phyloP scores from a whole-genome alignment of 2,329 filamentous ascomycete genomes.

The Hypoxylon sp. region DNA sequence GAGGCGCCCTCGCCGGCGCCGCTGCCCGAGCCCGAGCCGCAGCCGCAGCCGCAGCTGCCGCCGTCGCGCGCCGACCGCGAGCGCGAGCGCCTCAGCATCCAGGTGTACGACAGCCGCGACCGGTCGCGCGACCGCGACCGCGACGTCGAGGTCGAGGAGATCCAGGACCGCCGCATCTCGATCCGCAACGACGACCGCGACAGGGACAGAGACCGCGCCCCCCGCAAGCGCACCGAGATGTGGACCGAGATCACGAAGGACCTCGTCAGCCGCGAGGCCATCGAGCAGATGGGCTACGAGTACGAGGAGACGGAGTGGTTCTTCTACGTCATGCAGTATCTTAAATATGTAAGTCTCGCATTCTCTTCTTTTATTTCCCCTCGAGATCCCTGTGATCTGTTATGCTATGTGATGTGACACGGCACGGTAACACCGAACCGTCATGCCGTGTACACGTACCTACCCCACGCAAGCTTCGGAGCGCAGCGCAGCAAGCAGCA shows the following conservation, averaged over 20 bases:
- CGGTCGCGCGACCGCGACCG: constrained; percentile 48
- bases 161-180: constrained; percentile 58
- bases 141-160: constrained; percentile 64
- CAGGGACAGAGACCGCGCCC: no score
- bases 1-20: constrained; percentile 49
- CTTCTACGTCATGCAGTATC: constrained; percentile 92
- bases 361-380: not conserved
- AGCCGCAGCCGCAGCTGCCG: no score
- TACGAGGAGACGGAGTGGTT: constrained; percentile 90
- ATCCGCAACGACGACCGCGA: constrained; percentile 48
- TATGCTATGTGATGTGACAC: not conserved
- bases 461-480: no score
- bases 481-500: not conserved
- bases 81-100: constrained; percentile 54
- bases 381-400: not conserved
- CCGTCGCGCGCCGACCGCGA: constrained; percentile 36
- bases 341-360: constrained; percentile 76
- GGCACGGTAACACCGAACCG: not conserved
- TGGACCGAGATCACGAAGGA: constrained; percentile 99
- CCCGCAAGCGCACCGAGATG: constrained; percentile 68
- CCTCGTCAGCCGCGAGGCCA: constrained; percentile 83
- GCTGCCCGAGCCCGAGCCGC: constrained; percentile 17
- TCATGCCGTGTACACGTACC: not conserved
- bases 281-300: constrained; percentile 83
- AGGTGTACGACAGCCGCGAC: constrained; percentile 51